Evolutionary conservation across 1,284 basidiomycete species (phyloP).

Genomic region (Ustilago hordei): DNA sequence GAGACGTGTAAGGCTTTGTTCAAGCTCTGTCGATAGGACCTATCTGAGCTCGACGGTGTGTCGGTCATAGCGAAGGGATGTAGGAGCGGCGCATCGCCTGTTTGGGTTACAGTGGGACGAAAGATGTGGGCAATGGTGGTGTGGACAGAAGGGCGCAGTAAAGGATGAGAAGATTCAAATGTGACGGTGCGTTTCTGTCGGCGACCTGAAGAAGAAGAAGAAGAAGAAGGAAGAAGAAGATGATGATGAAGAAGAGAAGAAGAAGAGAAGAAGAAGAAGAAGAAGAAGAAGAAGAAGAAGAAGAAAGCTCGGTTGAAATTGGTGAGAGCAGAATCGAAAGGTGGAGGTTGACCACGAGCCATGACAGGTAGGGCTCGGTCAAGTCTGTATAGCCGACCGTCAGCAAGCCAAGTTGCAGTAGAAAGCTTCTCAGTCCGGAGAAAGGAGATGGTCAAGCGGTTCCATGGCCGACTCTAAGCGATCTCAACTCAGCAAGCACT

Average conservation of each 20-base stretch:
- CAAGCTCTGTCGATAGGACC: conserved; percentile 41
- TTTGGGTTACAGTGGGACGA: neutral
- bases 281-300: neutral
- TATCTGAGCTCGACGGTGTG: conserved; percentile 22
- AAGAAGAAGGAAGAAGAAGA: neutral
- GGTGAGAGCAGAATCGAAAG: neutral
- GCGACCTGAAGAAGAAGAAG: neutral
- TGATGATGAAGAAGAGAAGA: neutral
- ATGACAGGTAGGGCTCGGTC: neutral
- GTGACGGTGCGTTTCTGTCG: no score
- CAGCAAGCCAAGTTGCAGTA: neutral
- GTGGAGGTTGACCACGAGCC: neutral
- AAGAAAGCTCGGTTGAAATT: conserved; percentile 3
- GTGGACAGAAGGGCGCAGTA: neutral
- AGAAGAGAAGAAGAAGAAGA: neutral
- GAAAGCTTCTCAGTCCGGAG: neutral
- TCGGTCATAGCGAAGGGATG: conserved; percentile 20
- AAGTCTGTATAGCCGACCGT: conserved; percentile 1
- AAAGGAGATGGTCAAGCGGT: neutral
- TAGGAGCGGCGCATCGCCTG: conserved; percentile 5
- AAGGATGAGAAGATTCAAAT: neutral
- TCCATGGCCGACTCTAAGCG: neutral
- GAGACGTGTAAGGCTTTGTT: conserved; percentile 33
- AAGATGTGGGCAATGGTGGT: no score
- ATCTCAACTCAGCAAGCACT: neutral